A percentile compares a stretch with the other conserved stretches of the same genome.
These are phyloP conservation scores for Endotrypanum monterogeii DNA, from an alignment of 208 protist genomes.

Conservation along the genomic window DNA sequence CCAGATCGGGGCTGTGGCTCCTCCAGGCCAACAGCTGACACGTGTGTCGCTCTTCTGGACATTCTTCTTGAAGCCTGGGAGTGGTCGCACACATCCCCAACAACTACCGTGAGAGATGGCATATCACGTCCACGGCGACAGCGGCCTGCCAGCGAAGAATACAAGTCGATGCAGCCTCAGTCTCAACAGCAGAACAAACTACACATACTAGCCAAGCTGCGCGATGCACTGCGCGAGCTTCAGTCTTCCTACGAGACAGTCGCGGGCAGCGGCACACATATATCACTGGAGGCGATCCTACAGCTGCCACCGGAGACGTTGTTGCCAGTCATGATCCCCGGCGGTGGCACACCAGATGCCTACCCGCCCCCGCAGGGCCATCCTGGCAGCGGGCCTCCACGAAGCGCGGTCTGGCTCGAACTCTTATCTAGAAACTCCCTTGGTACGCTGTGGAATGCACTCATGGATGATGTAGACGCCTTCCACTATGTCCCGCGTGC, in stretches of 20 bases:
- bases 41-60: conserved; percentile 12
- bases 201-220: conserved; percentile 5
- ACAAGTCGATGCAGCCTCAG: neutral
- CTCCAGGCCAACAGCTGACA: conserved; percentile 10
- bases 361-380: neutral
- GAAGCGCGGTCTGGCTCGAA: conserved; percentile 1
- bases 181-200: conserved; percentile 2
- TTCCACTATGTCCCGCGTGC: conserved; percentile 7
- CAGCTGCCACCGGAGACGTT: conserved; percentile 22
- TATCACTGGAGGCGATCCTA: conserved; percentile 22
- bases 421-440: conserved; percentile 10
- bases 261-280: neutral
- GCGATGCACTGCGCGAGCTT: conserved; percentile 19
- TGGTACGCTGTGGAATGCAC: conserved; percentile 19
- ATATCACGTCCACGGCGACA: conserved; percentile 2
- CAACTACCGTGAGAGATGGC: neutral
- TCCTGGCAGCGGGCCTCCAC: neutral
- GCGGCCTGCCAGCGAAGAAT: neutral
- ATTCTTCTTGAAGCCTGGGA: neutral
- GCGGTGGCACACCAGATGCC: neutral
- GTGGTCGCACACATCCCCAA: neutral
- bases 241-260: conserved; percentile 17
- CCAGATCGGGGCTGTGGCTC: neutral
- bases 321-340: conserved; percentile 1
- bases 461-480: conserved; percentile 8